Base-by-base conservation (phyloP, 78 protist genomes). In the Chrysochromulina tobinii region DNA sequence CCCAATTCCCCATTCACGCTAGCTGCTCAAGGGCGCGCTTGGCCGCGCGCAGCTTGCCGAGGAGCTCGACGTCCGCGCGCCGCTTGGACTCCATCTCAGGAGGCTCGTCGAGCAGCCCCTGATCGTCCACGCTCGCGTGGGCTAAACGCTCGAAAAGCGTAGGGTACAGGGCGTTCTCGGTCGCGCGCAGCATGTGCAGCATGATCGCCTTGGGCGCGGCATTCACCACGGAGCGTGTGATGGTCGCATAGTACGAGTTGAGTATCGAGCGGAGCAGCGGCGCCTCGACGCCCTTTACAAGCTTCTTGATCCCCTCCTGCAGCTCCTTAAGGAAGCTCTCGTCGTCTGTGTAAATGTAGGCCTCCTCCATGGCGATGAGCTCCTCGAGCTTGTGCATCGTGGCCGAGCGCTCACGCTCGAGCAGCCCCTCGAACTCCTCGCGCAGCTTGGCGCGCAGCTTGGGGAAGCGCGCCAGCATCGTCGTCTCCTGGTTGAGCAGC, bases 351-450 rank as follows among this genome's bases (percentile, higher is more conserved):
- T 27, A 20, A 17, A 79, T 79, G 87, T 79, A 79, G 18, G 27
- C 61, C 61, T 79, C 87, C 64, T 79, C 87, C 87, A 79, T 79
- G 14, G 8, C 59, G 18, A 79, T 23, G 18, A 79, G 38, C 87
- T 79, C 87, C 14, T 25, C 64, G 21, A 79, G 54, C 61, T 79
- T 79, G 38, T 7, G 18, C 38, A 15, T 14, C 23, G 12, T 59
- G 64, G 64, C 64, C 23, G 0, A 59, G 64, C 23, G 64, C 64
- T 59, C 64, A 17, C 68, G 9, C 23, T 55, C 51, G 48, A 92
- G 81, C 69, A 88, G 59, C 21, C 20, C 18, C 23, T 17, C 55
- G 7, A 92, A 11, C 59, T 67, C 90, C 73, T 85, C 94, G 85
- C 72, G 57, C 58, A 85, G 2, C 21, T 64, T 59, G 23, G 87